Evolutionary conservation across 768 basidiomycete genomes (phyloP).

Genomic region (Lactarius psammicola): DNA sequence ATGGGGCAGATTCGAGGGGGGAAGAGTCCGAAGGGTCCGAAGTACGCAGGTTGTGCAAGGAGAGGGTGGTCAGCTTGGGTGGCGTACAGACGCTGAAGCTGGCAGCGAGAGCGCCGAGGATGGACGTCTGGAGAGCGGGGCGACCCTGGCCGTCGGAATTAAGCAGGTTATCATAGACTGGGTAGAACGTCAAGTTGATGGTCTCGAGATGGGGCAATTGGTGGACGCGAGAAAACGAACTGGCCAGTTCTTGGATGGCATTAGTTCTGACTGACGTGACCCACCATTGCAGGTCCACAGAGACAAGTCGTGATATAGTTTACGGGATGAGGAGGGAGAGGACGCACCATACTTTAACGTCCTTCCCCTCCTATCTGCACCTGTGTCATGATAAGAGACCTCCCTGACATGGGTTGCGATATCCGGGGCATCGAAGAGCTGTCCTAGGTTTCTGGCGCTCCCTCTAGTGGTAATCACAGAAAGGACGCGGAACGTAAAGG

Average conservation of each 20-base stretch:
- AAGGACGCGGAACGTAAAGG: constrained; percentile 5
- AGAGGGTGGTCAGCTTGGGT: not conserved
- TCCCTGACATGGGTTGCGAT: not conserved
- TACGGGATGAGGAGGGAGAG: too few species aligned
- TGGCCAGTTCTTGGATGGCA: not conserved
- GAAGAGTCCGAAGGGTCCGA: too few species aligned
- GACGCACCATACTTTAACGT: not conserved
- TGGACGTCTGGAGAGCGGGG: not conserved
- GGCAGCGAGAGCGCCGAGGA: not conserved
- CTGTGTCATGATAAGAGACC: not conserved
- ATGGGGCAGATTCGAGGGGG: not conserved
- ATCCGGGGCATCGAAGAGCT: not conserved
- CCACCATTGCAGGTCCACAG: not conserved
- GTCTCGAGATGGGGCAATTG: not conserved
- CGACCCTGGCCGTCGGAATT: not conserved
- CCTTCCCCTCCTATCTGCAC: not conserved
- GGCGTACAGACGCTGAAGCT: not conserved
- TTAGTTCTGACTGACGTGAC: not conserved
- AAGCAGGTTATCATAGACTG: not conserved
- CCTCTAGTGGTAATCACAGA: not conserved
- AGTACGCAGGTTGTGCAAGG: not conserved
- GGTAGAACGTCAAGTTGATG: not conserved
- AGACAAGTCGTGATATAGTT: not conserved
- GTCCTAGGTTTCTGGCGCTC: not conserved
- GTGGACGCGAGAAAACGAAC: not conserved